A percentile compares a stretch with the other conserved stretches of the same genome.
Evolutionary conservation across 495 filamentous ascomycete species (phyloP).

Genomic region (Copromyces sp.): DNA sequence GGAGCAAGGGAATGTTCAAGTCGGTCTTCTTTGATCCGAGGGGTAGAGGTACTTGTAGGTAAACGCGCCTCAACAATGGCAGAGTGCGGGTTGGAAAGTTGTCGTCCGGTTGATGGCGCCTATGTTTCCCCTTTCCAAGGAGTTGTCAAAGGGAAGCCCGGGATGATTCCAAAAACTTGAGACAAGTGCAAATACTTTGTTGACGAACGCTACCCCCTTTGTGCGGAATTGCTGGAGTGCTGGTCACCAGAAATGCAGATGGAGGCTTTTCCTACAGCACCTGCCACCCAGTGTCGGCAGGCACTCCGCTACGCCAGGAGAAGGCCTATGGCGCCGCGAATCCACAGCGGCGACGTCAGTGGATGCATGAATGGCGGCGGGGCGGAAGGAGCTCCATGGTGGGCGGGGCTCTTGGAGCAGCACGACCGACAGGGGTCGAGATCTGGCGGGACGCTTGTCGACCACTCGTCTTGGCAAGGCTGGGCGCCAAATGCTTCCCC

Average conservation of each 20-base stretch:
- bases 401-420: background rate
- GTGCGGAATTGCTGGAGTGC: background rate
- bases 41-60: background rate
- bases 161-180: background rate
- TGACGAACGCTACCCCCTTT: background rate
- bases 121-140: background rate
- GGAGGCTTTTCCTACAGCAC: background rate
- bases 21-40: background rate
- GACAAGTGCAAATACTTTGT: background rate
- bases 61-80: background rate
- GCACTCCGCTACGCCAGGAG: background rate
- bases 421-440: background rate
- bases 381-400: background rate
- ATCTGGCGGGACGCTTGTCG: background rate
- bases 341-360: background rate
- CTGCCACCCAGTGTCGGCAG: background rate
- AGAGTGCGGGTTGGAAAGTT: background rate
- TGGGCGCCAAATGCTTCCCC: background rate
- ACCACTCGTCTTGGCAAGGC: background rate
- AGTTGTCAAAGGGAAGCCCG: background rate
- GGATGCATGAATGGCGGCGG: background rate
- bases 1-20: background rate
- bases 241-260: background rate
- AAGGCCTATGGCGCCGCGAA: background rate
- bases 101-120: background rate